Evolutionary conservation across 2,329 filamentous ascomycete genomes (phyloP).

Genomic region (Chaetoscypha palmicola): DNA sequence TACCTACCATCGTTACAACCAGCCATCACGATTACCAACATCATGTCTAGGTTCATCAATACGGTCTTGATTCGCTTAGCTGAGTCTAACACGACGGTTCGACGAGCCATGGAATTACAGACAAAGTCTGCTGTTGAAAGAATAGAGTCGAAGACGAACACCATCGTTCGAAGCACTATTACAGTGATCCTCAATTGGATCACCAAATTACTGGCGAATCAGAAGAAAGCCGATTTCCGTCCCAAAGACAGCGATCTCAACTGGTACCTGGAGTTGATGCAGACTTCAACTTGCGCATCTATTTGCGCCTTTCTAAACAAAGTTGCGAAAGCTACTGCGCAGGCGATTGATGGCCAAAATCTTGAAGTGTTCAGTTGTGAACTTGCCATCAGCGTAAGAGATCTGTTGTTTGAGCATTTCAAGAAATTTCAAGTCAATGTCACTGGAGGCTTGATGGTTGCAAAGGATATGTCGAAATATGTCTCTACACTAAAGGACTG

Average conservation of each 20-base stretch:
- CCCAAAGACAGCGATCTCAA: conserved; percentile 58
- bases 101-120: conserved; percentile 62
- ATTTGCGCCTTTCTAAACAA: conserved; percentile 75
- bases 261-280: conserved; percentile 62
- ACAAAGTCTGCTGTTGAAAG: conserved; percentile 51
- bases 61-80: conserved; percentile 87
- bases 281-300: conserved; percentile 76
- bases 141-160: conserved; percentile 63
- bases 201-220: conserved; percentile 52
- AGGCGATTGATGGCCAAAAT: conserved; percentile 76
- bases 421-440: conserved; percentile 91
- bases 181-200: conserved; percentile 60
- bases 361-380: conserved; percentile 76
- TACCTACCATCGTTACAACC: conserved; percentile 75
- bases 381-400: conserved; percentile 70
- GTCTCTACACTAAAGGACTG: conserved; percentile 78
- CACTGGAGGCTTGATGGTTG: conserved; percentile 89
- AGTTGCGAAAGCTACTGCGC: conserved; percentile 53
- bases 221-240: conserved; percentile 65
- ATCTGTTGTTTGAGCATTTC: conserved; percentile 82
- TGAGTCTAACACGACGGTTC: conserved; percentile 80
- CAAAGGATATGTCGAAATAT: conserved; percentile 93
- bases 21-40: conserved; percentile 80
- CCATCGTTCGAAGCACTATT: conserved; percentile 60
- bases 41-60: conserved; percentile 88